phyloP scores from a whole-genome alignment of 1,284 basidiomycete genomes.

The Bothia castanella region DNA sequence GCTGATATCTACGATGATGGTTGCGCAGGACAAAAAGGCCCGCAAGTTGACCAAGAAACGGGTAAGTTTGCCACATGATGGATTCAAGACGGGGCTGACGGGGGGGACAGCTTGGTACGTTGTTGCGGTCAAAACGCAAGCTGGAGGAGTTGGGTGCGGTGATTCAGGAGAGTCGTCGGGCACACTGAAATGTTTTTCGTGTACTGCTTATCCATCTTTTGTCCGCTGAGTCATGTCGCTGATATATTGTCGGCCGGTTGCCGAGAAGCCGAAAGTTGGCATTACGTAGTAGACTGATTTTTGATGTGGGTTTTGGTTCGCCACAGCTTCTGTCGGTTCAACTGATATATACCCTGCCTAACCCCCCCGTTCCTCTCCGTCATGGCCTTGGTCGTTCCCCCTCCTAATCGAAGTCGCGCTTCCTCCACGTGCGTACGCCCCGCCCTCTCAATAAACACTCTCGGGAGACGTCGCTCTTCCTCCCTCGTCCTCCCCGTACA shows the following conservation, averaged over 20 bases:
- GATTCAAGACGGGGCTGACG: not conserved
- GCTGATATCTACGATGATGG: not conserved
- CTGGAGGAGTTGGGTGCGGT: constrained; percentile 88
- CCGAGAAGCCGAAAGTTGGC: constrained; percentile 19
- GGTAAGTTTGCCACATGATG: constrained; percentile 52
- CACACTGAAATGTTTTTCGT: too few relatives aligned
- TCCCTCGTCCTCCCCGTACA: constrained; percentile 34
- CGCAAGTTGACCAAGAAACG: constrained; percentile 97
- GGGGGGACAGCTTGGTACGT: constrained; percentile 78
- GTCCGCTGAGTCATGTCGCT: constrained; percentile 21
- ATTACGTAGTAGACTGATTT: constrained; percentile 30
- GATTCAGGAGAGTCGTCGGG: constrained; percentile 88
- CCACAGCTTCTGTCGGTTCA: constrained; percentile 3
- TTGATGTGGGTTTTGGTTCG: constrained; percentile 16
- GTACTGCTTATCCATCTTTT: too few relatives aligned
- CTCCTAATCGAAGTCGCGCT: constrained; percentile 48
- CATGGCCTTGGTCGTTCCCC: constrained; percentile 32
- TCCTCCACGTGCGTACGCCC: constrained; percentile 60
- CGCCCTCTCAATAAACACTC: constrained; percentile 48
- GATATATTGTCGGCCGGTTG: not conserved
- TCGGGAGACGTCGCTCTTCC: constrained; percentile 51
- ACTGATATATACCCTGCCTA: constrained; percentile 5
- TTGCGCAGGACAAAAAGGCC: constrained; percentile 88
- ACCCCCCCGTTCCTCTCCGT: too few relatives aligned
- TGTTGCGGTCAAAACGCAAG: constrained; percentile 96